Evolutionary conservation across 257 asterid species (phyloP).

Genomic region (Parsonsia alboflavescens): DNA sequence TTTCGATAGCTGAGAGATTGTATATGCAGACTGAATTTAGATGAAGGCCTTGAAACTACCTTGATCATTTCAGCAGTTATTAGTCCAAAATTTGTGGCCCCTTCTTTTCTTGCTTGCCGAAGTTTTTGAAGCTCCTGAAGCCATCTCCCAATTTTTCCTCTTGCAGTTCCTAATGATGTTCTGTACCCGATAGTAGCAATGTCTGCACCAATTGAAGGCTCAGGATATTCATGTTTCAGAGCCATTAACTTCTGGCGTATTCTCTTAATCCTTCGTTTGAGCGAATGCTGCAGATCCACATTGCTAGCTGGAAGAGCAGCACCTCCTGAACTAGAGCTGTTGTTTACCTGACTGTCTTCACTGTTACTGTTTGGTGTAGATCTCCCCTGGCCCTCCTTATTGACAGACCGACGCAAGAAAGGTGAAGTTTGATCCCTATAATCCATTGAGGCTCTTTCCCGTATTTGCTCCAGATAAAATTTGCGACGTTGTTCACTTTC

Average conservation of each 20-base stretch:
- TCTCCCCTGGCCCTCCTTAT: constrained; percentile 73
- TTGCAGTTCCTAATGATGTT: constrained; percentile 82
- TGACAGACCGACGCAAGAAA: constrained; percentile 64
- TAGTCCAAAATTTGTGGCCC: constrained; percentile 83
- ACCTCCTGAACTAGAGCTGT: constrained; percentile 36
- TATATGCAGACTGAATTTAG: not conserved
- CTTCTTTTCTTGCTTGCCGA: constrained; percentile 97
- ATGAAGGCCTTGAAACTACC: constrained; percentile 32
- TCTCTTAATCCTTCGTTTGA: constrained; percentile 75
- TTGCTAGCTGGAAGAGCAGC: constrained; percentile 36
- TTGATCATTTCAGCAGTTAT: constrained; percentile 89
- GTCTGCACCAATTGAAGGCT: constrained; percentile 70
- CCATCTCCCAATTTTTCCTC: constrained; percentile 83
- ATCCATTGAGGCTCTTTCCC: constrained; percentile 98
- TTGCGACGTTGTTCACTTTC: constrained; percentile 96
- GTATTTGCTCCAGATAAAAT: constrained; percentile 90
- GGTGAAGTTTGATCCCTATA: constrained; percentile 99
- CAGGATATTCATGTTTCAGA: constrained; percentile 83
- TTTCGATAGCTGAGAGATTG: not conserved
- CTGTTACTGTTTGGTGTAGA: constrained; percentile 38
- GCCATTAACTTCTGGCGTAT: constrained; percentile 95
- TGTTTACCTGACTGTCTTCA: constrained; percentile 57
- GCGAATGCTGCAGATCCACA: constrained; percentile 56
- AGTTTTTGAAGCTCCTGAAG: constrained; percentile 94
- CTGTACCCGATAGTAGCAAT: constrained; percentile 78